A percentile compares a stretch with the other conserved stretches of the same genome.
Conservation (phyloP, 805 yeast genomes). For the Candida morakotiae region DNA sequence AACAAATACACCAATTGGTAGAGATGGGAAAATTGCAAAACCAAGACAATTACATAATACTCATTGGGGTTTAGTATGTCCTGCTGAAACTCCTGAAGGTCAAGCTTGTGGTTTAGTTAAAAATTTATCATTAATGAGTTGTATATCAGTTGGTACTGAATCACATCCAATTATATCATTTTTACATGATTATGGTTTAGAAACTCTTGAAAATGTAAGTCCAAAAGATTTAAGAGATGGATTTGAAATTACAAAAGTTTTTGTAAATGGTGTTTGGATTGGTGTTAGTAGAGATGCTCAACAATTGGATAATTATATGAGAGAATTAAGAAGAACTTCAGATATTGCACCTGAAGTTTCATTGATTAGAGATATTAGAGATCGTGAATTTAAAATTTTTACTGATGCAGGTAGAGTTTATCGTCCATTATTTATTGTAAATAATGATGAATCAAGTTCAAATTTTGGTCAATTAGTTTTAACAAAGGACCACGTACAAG, state of each 20-base stretch:
- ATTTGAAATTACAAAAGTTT: constrained; percentile 80
- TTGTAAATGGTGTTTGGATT: constrained; percentile 98
- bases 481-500: constrained; percentile 78
- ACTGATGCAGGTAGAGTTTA: constrained; percentile 99
- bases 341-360: constrained; percentile 96
- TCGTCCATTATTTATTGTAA: constrained; percentile 92
- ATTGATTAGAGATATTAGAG: constrained; percentile 94
- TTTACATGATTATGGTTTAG: constrained; percentile 99
- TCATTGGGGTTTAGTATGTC: constrained; percentile 99
- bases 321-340: constrained; percentile 89
- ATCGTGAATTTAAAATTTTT: constrained; percentile 90
- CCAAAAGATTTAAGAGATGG: constrained; percentile 48
- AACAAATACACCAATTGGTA: constrained; percentile 98
- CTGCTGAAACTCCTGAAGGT: constrained; percentile 99
- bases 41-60: constrained; percentile 99
- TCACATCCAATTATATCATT: constrained; percentile 90
- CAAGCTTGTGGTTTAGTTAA: constrained; percentile 99
- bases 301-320: constrained; percentile 84
- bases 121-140: constrained; percentile 92
- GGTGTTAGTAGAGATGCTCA: constrained; percentile 98
- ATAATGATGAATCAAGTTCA: constrained; percentile 70
- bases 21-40: constrained; percentile 98
- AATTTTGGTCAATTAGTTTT: constrained; percentile 75
- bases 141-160: constrained; percentile 97
- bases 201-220: constrained; percentile 91